Percentiles rank a stretch among this genome's conserved stretches.
phyloP scores from a whole-genome alignment of 1,139 yeast genomes.

The Protomyces arabidopsidicola region DNA sequence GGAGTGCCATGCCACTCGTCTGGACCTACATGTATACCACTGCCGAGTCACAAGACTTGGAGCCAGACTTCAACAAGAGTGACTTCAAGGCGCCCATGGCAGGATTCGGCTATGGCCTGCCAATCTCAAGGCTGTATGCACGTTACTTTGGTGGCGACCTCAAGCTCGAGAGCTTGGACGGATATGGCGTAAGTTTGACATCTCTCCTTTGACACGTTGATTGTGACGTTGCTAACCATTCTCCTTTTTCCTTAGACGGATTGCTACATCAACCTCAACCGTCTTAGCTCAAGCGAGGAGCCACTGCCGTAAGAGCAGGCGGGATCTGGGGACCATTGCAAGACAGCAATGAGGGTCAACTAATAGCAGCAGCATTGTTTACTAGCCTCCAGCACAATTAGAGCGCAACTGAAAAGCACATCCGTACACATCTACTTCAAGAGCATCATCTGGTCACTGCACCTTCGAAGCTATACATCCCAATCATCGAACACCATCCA shows the following conservation, averaged over 20 bases:
- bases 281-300: constrained; percentile 21
- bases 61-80: constrained; percentile 50
- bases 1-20: constrained; percentile 75
- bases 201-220: constrained; percentile 63
- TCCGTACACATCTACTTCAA: no score
- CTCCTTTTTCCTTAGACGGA: constrained; percentile 1
- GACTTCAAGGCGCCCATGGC: constrained; percentile 89
- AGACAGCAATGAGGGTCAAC: no score
- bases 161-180: constrained; percentile 84
- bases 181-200: constrained; percentile 54
- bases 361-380: no score
- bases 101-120: constrained; percentile 88
- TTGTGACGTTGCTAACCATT: neutral
- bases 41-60: constrained; percentile 54
- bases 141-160: constrained; percentile 90
- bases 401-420: no score
- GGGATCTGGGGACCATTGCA: no score
- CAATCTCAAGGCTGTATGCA: constrained; percentile 78
- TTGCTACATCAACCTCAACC: constrained; percentile 25
- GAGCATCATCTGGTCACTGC: no score
- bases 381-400: no score
- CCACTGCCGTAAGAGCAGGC: constrained; percentile 1
- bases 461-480: no score
- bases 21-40: constrained; percentile 93
- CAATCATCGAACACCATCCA: no score